These are phyloP conservation scores for Aspergillus floridensis DNA, from an alignment of 2,329 filamentous ascomycete genomes.

Conservation along the genomic window DNA sequence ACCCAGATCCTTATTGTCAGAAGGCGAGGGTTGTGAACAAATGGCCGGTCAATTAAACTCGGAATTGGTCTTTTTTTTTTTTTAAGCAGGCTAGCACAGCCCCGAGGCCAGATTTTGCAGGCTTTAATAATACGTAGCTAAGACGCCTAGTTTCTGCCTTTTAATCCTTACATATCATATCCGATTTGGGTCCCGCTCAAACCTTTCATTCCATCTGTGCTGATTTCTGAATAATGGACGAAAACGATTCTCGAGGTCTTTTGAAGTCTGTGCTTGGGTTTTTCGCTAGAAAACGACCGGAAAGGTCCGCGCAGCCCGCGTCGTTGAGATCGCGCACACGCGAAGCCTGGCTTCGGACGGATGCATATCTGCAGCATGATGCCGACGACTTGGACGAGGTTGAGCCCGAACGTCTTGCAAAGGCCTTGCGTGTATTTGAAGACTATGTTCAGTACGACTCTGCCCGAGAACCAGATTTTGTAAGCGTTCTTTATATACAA, in stretches of 20 bases:
- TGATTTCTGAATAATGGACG: constrained; percentile 6
- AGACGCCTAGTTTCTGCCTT: background rate
- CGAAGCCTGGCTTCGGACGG: constrained; percentile 27
- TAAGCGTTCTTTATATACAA: constrained; percentile 18
- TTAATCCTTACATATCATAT: background rate
- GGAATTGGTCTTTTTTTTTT: background rate
- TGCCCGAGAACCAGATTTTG: constrained; percentile 22
- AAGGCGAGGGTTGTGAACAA: background rate
- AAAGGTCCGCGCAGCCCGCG: constrained; percentile 17
- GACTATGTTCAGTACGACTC: constrained; percentile 24
- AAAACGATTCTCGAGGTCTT: constrained; percentile 10
- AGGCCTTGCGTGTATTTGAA: constrained; percentile 19
- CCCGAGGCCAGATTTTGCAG: background rate
- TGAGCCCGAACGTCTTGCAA: constrained; percentile 22
- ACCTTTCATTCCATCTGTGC: background rate
- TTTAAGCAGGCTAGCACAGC: background rate
- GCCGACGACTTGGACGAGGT: constrained; percentile 20
- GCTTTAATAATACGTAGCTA: constrained; percentile 4
- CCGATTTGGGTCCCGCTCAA: background rate
- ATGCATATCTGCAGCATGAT: constrained; percentile 24
- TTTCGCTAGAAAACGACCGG: constrained; percentile 22
- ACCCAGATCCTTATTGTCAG: background rate
- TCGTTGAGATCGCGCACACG: constrained; percentile 21
- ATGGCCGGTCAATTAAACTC: background rate
- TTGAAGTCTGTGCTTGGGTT: constrained; percentile 20